These are phyloP conservation scores for Pestalotiopsis fici DNA, from an alignment of 2,329 filamentous ascomycete genomes.

Conservation along the genomic window DNA sequence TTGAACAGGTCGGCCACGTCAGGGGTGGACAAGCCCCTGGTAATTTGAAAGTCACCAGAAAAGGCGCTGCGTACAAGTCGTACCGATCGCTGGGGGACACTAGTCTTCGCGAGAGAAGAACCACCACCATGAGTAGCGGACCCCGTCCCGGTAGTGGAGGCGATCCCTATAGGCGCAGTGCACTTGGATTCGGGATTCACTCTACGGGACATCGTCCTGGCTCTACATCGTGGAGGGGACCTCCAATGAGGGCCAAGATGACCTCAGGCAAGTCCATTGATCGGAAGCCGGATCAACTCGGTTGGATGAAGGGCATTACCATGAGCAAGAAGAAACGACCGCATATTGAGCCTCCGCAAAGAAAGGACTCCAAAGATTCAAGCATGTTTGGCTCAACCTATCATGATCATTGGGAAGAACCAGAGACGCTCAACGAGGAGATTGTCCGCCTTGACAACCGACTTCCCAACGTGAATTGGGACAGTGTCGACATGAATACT, in stretches of 20 bases:
- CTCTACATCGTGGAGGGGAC: constrained; percentile 48
- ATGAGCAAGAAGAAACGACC: constrained; percentile 58
- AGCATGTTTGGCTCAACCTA: constrained; percentile 52
- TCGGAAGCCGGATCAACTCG: constrained; percentile 58
- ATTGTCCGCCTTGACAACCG: constrained; percentile 62
- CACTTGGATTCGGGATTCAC: constrained; percentile 45
- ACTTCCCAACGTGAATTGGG: constrained; percentile 65
- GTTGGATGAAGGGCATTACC: constrained; percentile 70
- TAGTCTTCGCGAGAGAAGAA: constrained; percentile 57
- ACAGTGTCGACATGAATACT: constrained; percentile 64
- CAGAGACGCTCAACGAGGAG: constrained; percentile 65
- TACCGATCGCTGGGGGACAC: constrained; percentile 73
- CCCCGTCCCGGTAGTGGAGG: constrained; percentile 48
- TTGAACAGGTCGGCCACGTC: constrained; percentile 71
- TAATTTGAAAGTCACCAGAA: constrained; percentile 74
- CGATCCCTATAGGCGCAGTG: constrained; percentile 42
- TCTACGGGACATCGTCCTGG: constrained; percentile 38
- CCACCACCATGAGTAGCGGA: constrained; percentile 60
- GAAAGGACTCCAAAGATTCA: constrained; percentile 54
- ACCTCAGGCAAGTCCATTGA: constrained; percentile 41
- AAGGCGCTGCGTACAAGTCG: constrained; percentile 81
- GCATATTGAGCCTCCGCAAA: constrained; percentile 41
- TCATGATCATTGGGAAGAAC: constrained; percentile 59
- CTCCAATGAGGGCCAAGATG: constrained; percentile 60
- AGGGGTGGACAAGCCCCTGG: constrained; percentile 67